A percentile compares a stretch with the other conserved stretches of the same genome.
Conservation (phyloP, 176 grass and related monocot genomes). For the Pharus latifolius region DNA sequence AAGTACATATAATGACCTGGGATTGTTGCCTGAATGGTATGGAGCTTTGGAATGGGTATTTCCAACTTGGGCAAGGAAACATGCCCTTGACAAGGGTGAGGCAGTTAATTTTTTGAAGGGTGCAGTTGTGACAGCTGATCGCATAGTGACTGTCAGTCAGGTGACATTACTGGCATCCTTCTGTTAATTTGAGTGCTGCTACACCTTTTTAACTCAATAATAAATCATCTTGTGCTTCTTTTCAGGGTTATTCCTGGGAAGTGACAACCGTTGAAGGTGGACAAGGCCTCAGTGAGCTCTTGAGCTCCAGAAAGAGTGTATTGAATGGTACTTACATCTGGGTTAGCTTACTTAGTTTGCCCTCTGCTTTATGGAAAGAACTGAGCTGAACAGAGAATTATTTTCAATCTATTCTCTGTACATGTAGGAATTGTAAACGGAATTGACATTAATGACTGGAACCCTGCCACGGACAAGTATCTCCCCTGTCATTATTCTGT, state of each 20-base stretch:
- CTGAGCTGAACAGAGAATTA: not conserved
- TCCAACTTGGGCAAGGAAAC: conserved; percentile 79
- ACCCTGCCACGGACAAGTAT: conserved; percentile 59
- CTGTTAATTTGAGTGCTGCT: not conserved
- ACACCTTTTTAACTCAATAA: not conserved
- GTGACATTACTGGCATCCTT: conserved; percentile 24
- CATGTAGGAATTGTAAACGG: conserved; percentile 85
- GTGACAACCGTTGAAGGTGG: conserved; percentile 92
- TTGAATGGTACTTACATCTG: conserved; percentile 55
- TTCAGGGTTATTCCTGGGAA: conserved; percentile 95
- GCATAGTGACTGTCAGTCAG: conserved; percentile 93
- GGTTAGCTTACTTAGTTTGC: conserved; percentile 8
- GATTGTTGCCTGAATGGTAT: conserved; percentile 82
- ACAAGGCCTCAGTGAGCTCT: conserved; percentile 80
- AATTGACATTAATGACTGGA: conserved; percentile 85
- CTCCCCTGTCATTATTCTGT: conserved; percentile 73
- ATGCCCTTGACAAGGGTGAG: conserved; percentile 91
- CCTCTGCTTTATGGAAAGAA: not conserved
- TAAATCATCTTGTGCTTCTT: conserved; percentile 16
- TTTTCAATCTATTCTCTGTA: not conserved
- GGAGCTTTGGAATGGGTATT: conserved; percentile 96
- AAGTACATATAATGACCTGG: conserved; percentile 77
- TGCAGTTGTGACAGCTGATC: conserved; percentile 87
- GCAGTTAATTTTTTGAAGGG: conserved; percentile 94
- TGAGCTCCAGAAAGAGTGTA: conserved; percentile 72